Evolutionary conservation across 2,329 filamentous ascomycete species (phyloP), one percentile per base, ranked within the genome.

Genomic region (Emergomyces africanus): DNA sequence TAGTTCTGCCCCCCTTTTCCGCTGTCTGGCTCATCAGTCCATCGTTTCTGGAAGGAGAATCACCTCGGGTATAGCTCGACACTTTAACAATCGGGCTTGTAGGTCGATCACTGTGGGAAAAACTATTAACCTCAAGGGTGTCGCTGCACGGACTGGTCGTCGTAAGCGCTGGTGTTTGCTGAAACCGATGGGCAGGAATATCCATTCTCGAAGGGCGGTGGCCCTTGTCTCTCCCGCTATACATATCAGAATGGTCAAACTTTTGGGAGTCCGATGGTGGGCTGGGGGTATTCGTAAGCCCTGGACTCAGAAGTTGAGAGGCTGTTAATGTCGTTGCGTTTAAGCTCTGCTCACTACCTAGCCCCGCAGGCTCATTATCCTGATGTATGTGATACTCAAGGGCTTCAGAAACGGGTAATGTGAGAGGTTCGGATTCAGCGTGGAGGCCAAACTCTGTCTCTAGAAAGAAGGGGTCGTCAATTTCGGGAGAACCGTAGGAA

Each of bases 41-140:
- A n/a, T 65, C 64, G 25, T 66, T 67, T 59, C 70, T 65, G 48
- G 70, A 69, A 4, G 75, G 75, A 1, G 75, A 77, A 64, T 78
- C 76, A 5, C 75, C 75, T 25, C 74, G 69, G 25, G 70, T 70
- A 57, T 71, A 73, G 44, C 64, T 74, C 33, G 75, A 75, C 2
- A 79, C 69, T 42, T 72, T 76, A 48, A 79, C 71, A 37, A 75
- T 71, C 14, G 77, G 77, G 59, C 77, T 78, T 51, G 69, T 65
- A 18, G 70, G 67, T 30, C 12, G 67, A 20, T 66, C 65, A 8
- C 66, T 66, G 14, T 64, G 59, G n/a, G 63, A 61, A 2, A 57
- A 55, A 9, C 55, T 59, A 37, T 63, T 60, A 6, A 66, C 62
- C 39, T 64, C 63, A 14, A 68, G 64, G 23, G 60, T 67, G 55